phyloP scores from a whole-genome alignment of 768 basidiomycete species.

The Pleurotus djamor region DNA sequence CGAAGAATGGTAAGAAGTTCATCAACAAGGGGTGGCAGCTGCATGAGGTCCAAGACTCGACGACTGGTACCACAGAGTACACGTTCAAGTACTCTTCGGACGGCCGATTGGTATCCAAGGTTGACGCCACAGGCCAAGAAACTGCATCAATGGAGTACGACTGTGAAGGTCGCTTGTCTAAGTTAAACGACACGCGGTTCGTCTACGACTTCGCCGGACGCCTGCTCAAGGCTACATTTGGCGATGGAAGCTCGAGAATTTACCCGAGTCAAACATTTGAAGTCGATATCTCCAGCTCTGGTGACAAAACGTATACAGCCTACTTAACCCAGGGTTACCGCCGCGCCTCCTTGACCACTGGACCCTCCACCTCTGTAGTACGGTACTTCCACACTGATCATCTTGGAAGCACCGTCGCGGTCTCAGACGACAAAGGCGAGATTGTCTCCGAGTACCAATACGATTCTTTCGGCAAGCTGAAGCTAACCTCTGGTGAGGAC shows the following conservation, averaged over 20 bases:
- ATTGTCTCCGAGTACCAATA: constrained; percentile 1
- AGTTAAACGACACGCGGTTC: not conserved
- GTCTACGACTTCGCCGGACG: constrained; percentile 11
- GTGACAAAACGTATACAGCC: not conserved
- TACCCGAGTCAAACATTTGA: constrained; percentile 7
- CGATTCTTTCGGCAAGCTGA: not conserved
- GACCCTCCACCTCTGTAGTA: not conserved
- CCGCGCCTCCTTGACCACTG: not conserved
- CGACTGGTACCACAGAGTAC: not conserved
- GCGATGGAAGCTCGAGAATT: not conserved
- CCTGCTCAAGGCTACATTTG: constrained; percentile 3
- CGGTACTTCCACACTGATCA: constrained; percentile 5
- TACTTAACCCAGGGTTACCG: constrained; percentile 2
- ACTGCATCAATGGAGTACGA: constrained; percentile 2
- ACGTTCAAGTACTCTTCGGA: constrained; percentile 1
- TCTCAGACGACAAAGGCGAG: not conserved
- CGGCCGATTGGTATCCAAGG: not conserved
- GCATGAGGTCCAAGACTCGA: not conserved
- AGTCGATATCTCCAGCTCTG: constrained; percentile 1
- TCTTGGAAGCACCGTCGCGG: constrained; percentile 1
- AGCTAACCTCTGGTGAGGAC: not conserved
- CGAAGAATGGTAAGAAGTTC: constrained; percentile 7
- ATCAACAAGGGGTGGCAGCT: constrained; percentile 11
- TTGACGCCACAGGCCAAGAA: not conserved
- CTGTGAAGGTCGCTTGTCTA: not conserved